These are phyloP conservation scores for Skeletonema menzelii DNA, from an alignment of 108 stramenopile species.

Conservation along the genomic window DNA sequence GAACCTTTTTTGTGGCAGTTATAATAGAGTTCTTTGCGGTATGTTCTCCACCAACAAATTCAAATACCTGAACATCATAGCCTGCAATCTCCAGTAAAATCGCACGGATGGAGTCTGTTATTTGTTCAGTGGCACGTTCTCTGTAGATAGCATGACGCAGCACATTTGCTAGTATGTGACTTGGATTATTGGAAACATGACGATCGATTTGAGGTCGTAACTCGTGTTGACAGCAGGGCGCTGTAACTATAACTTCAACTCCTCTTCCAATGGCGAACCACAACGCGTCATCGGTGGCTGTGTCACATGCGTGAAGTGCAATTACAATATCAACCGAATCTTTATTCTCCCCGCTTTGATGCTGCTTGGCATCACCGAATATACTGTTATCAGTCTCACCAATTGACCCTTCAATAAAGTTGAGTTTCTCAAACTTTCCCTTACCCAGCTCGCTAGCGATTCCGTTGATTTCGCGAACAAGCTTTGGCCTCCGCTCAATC, in stretches of 20 bases:
- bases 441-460: conserved; percentile 61
- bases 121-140: conserved; percentile 76
- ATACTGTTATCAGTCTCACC: conserved; percentile 31
- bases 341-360: conserved; percentile 3
- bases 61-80: conserved; percentile 87
- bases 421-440: conserved; percentile 54
- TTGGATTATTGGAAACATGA: conserved; percentile 37
- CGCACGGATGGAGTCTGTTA: conserved; percentile 78
- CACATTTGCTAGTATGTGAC: conserved; percentile 56
- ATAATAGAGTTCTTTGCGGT: conserved; percentile 90
- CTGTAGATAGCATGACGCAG: conserved; percentile 73
- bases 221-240: conserved; percentile 91
- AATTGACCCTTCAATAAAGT: conserved; percentile 71
- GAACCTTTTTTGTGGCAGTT: conserved; percentile 50
- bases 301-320: conserved; percentile 92
- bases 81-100: conserved; percentile 77
- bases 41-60: conserved; percentile 86
- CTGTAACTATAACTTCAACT: conserved; percentile 68
- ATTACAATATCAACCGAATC: conserved; percentile 60
- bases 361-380: conserved; percentile 2
- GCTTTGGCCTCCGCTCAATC: conserved; percentile 77
- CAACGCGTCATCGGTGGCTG: conserved; percentile 86
- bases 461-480: conserved; percentile 69
- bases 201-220: conserved; percentile 79
- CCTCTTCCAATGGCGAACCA: conserved; percentile 59